Evolutionary conservation across 2,329 filamentous ascomycete species (phyloP).

Genomic region (Helminthosporium solani): DNA sequence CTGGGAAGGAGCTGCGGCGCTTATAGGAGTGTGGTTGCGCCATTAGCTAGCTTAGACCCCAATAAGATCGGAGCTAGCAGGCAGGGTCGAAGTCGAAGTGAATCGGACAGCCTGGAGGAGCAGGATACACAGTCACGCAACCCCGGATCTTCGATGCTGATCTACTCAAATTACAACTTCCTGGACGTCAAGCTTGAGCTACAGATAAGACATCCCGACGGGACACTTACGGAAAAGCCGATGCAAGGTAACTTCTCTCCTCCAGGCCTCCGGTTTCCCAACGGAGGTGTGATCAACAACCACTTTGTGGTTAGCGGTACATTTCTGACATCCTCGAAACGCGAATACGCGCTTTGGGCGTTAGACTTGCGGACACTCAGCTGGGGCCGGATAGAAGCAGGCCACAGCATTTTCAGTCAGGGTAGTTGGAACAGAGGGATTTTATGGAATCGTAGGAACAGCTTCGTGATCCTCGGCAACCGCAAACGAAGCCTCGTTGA

Average conservation of each 20-base stretch:
- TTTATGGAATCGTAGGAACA: constrained; percentile 88
- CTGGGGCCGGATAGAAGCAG: constrained; percentile 95
- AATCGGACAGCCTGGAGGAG: constrained; percentile 42
- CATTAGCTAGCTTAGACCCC: constrained; percentile 67
- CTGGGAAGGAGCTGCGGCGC: constrained; percentile 92
- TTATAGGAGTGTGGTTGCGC: constrained; percentile 91
- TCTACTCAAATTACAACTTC: constrained; percentile 99
- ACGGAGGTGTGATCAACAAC: constrained; percentile 91
- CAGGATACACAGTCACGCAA: constrained; percentile 31
- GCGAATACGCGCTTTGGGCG: constrained; percentile 97
- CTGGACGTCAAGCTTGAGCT: constrained; percentile 94
- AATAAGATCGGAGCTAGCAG: constrained; percentile 65
- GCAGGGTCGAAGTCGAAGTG: constrained; percentile 37
- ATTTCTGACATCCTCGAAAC: constrained; percentile 95
- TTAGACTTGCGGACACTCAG: constrained; percentile 83
- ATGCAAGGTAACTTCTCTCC: constrained; percentile 88
- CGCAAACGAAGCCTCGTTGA: constrained; percentile 91
- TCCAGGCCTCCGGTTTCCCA: constrained; percentile 90
- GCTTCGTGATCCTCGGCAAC: constrained; percentile 93
- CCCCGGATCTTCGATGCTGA: constrained; percentile 72
- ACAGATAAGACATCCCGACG: constrained; percentile 82
- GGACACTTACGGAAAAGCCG: constrained; percentile 77
- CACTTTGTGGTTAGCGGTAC: constrained; percentile 98
- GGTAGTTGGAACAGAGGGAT: constrained; percentile 97
- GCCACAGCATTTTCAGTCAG: constrained; percentile 87